Evolutionary conservation across 768 basidiomycete genomes (phyloP).

Genomic region (Termitomyces sp.): DNA sequence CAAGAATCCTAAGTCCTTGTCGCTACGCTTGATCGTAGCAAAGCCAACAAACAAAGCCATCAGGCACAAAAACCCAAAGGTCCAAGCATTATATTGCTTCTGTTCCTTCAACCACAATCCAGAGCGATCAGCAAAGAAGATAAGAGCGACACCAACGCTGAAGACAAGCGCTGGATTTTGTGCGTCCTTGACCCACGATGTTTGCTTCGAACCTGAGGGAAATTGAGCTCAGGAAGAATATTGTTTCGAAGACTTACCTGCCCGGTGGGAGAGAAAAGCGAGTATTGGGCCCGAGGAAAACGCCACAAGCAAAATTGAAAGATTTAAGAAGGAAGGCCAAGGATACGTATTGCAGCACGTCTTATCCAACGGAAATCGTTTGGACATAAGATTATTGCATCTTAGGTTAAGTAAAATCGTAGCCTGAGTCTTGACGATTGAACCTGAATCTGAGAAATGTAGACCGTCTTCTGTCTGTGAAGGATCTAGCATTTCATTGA

Average conservation of each 20-base stretch:
- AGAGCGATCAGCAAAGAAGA: constrained; percentile 83
- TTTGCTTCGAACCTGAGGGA: constrained; percentile 3
- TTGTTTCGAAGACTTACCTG: constrained; percentile 15
- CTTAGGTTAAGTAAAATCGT: constrained; percentile 74
- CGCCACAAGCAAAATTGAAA: constrained; percentile 44
- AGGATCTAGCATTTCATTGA: constrained; percentile 76
- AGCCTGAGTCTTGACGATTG: constrained; percentile 64
- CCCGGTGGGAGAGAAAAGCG: constrained; percentile 25
- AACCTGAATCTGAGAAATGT: constrained; percentile 64
- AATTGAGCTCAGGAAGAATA: neutral
- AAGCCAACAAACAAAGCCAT: constrained; percentile 55
- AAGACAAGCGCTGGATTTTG: constrained; percentile 54
- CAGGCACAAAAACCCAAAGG: constrained; percentile 61
- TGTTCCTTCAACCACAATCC: constrained; percentile 87
- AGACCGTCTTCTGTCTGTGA: constrained; percentile 81
- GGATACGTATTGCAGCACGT: constrained; percentile 84
- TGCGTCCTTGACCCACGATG: constrained; percentile 26
- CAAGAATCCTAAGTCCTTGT: constrained; percentile 84
- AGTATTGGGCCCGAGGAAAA: constrained; percentile 51
- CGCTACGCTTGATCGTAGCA: constrained; percentile 60
- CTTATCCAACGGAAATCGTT: constrained; percentile 62
- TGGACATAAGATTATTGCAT: constrained; percentile 72
- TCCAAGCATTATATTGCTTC: constrained; percentile 73
- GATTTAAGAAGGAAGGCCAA: constrained; percentile 53
- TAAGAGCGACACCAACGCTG: constrained; percentile 61